Percentiles rank a stretch among this genome's conserved stretches.
These are phyloP conservation scores for Pythium aquatile DNA, from an alignment of 352 stramenopile species.

Conservation along the genomic window DNA sequence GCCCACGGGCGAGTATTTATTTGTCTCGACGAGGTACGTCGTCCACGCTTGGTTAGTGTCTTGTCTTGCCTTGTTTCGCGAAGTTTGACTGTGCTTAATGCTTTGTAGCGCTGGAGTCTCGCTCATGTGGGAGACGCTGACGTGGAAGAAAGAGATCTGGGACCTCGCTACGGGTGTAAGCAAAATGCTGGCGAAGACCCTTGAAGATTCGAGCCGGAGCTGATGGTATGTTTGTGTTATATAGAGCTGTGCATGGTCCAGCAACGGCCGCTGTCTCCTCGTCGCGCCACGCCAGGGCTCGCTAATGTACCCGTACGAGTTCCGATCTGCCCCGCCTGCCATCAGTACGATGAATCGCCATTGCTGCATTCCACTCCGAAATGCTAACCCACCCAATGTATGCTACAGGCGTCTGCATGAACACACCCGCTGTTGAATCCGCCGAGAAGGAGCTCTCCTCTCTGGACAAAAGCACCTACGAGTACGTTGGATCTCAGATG, in stretches of 20 bases:
- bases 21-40: conserved; percentile 62
- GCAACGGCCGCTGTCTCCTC: conserved; percentile 62
- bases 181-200: neutral
- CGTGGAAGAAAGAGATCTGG: conserved; percentile 80
- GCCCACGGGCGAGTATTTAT: conserved; percentile 84
- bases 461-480: conserved; percentile 55
- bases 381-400: neutral
- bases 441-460: conserved; percentile 59
- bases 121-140: conserved; percentile 78
- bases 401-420: conserved; percentile 64
- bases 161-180: conserved; percentile 60
- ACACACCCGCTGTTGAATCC: conserved; percentile 66
- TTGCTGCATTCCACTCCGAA: neutral
- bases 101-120: conserved; percentile 45
- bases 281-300: conserved; percentile 56
- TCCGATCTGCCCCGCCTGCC: conserved; percentile 48
- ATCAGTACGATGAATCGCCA: conserved; percentile 40
- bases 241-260: conserved; percentile 72
- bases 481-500: conserved; percentile 31
- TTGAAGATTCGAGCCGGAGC: neutral
- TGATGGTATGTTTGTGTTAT: neutral
- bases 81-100: neutral
- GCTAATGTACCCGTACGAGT: conserved; percentile 73
- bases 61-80: neutral
- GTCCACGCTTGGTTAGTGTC: neutral